Percentiles rank a stretch among this genome's conserved stretches.
Conservation (phyloP, 306 rosid genomes). For the Bauhinia variegata region DNA sequence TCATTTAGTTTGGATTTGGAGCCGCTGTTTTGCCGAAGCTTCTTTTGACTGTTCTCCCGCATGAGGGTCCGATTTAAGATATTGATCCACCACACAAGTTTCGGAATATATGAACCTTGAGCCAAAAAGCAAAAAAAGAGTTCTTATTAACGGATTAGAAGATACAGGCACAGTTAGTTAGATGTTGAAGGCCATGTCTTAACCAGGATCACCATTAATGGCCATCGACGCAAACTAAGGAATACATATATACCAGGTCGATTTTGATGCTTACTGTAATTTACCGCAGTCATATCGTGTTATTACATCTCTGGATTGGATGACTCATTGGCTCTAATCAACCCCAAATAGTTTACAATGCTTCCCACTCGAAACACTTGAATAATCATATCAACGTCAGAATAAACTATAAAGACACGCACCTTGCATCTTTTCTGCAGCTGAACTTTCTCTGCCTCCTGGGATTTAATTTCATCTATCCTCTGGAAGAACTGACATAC, state of each 20-base stretch:
- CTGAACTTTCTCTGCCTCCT: constrained; percentile 59
- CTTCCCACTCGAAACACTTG: constrained; percentile 17
- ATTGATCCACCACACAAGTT: constrained; percentile 13
- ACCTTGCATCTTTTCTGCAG: constrained; percentile 63
- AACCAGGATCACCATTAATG: background rate
- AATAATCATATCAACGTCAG: constrained; percentile 13
- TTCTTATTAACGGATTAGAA: background rate
- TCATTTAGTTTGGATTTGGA: constrained; percentile 51
- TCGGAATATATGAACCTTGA: background rate
- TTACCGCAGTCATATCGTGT: background rate
- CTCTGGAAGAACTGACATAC: constrained; percentile 79
- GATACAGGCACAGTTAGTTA: background rate
- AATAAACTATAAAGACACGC: constrained; percentile 12
- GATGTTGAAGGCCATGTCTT: background rate
- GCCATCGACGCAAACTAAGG: constrained; percentile 1
- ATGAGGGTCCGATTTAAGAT: constrained; percentile 20
- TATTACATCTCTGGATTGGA: constrained; percentile 6
- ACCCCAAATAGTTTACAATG: background rate
- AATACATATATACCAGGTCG: constrained; percentile 8
- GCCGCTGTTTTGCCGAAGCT: constrained; percentile 44
- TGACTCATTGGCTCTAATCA: too few species aligned
- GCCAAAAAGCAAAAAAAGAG: constrained; percentile 4
- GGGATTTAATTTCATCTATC: constrained; percentile 59
- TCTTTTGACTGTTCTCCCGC: constrained; percentile 56
- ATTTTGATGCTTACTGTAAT: constrained; percentile 1